A percentile compares a stretch with the other conserved stretches of the same genome.
These are phyloP conservation scores for Parietaria judaica DNA, from an alignment of 306 rosid genomes.

Conservation along the genomic window DNA sequence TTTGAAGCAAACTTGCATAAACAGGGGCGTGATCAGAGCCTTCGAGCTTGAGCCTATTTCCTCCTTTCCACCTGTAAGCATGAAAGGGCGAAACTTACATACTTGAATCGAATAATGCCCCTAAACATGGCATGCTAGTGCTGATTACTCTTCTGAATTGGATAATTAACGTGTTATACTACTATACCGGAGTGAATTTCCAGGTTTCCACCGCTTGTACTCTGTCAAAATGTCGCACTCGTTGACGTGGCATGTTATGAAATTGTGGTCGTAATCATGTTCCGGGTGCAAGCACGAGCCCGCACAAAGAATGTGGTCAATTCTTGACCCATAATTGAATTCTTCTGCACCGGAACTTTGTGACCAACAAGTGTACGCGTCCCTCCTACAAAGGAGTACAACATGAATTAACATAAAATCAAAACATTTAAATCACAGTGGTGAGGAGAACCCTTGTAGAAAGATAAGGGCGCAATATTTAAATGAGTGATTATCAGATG, in stretches of 20 bases:
- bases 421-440: too few relatives aligned
- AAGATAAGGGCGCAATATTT: too few relatives aligned
- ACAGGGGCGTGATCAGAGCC: constrained; percentile 99
- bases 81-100: constrained; percentile 15
- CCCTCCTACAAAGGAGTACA: constrained; percentile 45
- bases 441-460: too few relatives aligned
- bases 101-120: background rate
- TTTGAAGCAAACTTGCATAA: constrained; percentile 46
- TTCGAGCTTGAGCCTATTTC: constrained; percentile 62
- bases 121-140: too few relatives aligned
- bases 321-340: constrained; percentile 85
- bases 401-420: background rate
- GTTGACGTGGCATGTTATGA: constrained; percentile 62
- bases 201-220: constrained; percentile 85
- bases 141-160: too few relatives aligned
- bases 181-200: constrained; percentile 56
- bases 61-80: constrained; percentile 67
- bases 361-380: constrained; percentile 87
- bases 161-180: background rate
- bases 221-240: constrained; percentile 81
- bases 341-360: constrained; percentile 89
- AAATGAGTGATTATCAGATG: too few relatives aligned
- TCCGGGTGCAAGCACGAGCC: constrained; percentile 70
- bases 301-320: constrained; percentile 79
- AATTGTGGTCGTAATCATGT: constrained; percentile 56